Evolutionary conservation across 352 stramenopile species (phyloP).

Genomic region (Phytopythium litorale): DNA sequence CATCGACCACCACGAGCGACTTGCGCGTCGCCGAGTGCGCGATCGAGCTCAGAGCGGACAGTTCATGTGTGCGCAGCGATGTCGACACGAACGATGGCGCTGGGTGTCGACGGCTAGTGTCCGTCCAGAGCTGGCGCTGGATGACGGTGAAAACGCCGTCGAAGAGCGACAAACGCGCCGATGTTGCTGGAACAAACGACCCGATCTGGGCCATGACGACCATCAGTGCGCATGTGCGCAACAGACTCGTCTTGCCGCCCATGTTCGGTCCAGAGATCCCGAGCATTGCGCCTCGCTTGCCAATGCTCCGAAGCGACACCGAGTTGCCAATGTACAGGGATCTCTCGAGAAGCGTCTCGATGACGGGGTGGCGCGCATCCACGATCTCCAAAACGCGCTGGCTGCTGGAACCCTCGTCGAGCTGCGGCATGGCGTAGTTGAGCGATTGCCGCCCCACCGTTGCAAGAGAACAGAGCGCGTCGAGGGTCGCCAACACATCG

Average conservation of each 20-base stretch:
- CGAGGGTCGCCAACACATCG: constrained; percentile 44
- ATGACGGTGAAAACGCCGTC: constrained; percentile 73
- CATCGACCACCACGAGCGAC: constrained; percentile 43
- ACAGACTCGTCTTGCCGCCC: constrained; percentile 74
- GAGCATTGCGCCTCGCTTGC: constrained; percentile 13
- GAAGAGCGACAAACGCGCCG: constrained; percentile 37
- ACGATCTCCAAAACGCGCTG: constrained; percentile 32
- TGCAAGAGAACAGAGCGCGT: constrained; percentile 61
- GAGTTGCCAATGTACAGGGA: constrained; percentile 37
- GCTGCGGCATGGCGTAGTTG: constrained; percentile 33
- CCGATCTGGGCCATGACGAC: constrained; percentile 70
- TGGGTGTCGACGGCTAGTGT: constrained; percentile 6
- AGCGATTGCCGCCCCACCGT: constrained; percentile 37
- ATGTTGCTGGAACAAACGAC: constrained; percentile 47
- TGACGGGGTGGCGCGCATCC: constrained; percentile 50
- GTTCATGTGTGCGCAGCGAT: constrained; percentile 10
- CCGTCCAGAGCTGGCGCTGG: constrained; percentile 23
- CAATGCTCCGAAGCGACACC: constrained; percentile 16
- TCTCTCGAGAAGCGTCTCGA: constrained; percentile 37
- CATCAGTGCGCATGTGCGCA: constrained; percentile 57
- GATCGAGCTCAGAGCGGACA: constrained; percentile 25
- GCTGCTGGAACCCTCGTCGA: constrained; percentile 4
- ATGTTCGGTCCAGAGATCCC: constrained; percentile 84
- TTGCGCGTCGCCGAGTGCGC: constrained; percentile 17
- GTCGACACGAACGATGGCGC: not conserved